Evolutionary conservation across 768 basidiomycete species (phyloP), one percentile per base, ranked within the genome.

Genomic region (Termitomyces sp.): DNA sequence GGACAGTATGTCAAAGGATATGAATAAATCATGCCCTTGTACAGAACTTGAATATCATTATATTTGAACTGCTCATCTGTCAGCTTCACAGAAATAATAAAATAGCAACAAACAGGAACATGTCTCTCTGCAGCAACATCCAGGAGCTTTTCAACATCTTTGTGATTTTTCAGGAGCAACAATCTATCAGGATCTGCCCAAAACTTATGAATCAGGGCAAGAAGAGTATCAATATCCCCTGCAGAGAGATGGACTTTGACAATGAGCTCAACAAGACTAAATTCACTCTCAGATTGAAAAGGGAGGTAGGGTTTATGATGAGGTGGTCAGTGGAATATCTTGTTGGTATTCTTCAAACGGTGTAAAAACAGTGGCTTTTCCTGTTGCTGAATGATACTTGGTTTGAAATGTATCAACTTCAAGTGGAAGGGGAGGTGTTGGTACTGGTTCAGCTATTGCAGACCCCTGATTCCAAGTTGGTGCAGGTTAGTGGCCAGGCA

Each of bases 231-330:
- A 1, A 58, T 62, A 44, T 69, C 57, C 0, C n/a, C 41, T 23
- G 59, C 42, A 32, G 62, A 72, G 16, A 72, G 44, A 14, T 57
- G 43, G 19, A 64, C 54, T 32, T 69, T 53, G 1, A 62, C 61
- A 12, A 55, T 47, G 40, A 71, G 34, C 55, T 71, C 68, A 0
- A 67, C 66, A 44, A 75, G 59, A 29, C 70, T 64, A 58, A 73
- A 74, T 53, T 75, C 67, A 3, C 61, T 27, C n/a, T n/a, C n/a
- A n/a, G n/a, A n/a, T n/a, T n/a, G n/a, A n/a, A n/a, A n/a, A n/a
- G n/a, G n/a, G n/a, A n/a, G n/a, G n/a, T n/a, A n/a, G n/a, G n/a
- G n/a, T n/a, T n/a, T n/a, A n/a, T n/a, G n/a, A n/a, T n/a, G n/a
- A n/a, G n/a, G n/a, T n/a, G n/a, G n/a, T n/a, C n/a, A n/a, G n/a